Evolutionary conservation across 2,329 filamentous ascomycete genomes (phyloP).

Genomic region (Neopestalotiopsis clavispora): DNA sequence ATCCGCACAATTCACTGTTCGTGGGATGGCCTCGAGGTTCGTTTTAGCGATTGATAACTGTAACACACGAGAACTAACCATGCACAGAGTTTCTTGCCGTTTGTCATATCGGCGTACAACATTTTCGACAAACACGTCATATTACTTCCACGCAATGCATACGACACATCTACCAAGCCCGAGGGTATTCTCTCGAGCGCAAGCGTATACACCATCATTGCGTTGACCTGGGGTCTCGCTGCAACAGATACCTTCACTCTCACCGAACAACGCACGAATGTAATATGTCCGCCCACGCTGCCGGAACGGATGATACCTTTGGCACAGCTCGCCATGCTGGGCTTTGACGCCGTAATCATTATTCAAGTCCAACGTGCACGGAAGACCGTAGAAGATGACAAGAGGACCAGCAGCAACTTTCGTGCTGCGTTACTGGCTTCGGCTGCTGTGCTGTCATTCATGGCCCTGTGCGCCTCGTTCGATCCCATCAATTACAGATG

Average conservation of each 20-base stretch:
- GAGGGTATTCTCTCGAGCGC: conserved; percentile 6
- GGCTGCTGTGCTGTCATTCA: conserved; percentile 28
- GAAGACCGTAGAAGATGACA: conserved; percentile 30
- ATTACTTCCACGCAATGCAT: conserved; percentile 28
- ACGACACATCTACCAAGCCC: conserved; percentile 23
- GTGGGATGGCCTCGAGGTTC: conserved; percentile 39
- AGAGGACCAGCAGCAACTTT: conserved; percentile 27
- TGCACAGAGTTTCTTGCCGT: conserved; percentile 37
- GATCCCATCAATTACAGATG: conserved; percentile 33
- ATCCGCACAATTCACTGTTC: conserved; percentile 39
- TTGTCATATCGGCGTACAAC: conserved; percentile 30
- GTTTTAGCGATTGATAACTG: conserved; percentile 16
- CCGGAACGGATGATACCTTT: conserved; percentile 35
- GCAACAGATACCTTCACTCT: conserved; percentile 32
- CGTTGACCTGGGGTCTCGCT: conserved; percentile 38
- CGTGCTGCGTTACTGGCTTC: conserved; percentile 29
- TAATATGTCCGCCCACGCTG: conserved; percentile 35
- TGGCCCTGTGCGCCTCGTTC: conserved; percentile 34
- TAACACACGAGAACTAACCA: background rate
- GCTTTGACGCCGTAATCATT: conserved; percentile 38
- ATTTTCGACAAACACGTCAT: conserved; percentile 25
- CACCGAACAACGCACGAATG: conserved; percentile 31
- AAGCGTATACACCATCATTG: conserved; percentile 27
- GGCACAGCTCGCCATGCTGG: conserved; percentile 32
- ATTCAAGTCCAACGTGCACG: conserved; percentile 31